Conservation (phyloP, 2,329 filamentous ascomycete species). For the Herpotrichia juniperi region DNA sequence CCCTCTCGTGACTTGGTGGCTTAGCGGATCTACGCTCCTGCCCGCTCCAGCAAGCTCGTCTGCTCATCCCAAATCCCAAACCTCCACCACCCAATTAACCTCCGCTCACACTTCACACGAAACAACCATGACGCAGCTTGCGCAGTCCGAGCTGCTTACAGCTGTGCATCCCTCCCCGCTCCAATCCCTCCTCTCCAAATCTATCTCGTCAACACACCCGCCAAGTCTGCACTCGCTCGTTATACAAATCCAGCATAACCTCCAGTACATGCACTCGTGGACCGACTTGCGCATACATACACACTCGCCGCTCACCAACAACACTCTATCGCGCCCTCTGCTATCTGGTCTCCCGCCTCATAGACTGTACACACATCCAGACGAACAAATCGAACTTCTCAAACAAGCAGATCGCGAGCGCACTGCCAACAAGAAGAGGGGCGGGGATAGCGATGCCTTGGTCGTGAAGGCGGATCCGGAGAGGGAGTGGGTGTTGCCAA, state of each 20-base stretch:
- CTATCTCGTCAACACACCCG: conserved; percentile 25
- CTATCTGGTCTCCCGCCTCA: conserved; percentile 76
- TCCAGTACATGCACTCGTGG: conserved; percentile 80
- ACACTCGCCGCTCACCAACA: conserved; percentile 47
- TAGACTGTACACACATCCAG: conserved; percentile 78
- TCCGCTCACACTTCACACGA: conserved; percentile 13
- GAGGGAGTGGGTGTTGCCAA: conserved; percentile 78
- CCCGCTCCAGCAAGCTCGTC: conserved; percentile 29
- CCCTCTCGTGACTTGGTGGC: conserved; percentile 9
- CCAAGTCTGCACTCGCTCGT: conserved; percentile 57
- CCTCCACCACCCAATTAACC: conserved; percentile 6
- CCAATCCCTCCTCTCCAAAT: conserved; percentile 33
- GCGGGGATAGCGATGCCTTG: conserved; percentile 45
- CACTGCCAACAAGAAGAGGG: conserved; percentile 45
- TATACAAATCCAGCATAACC: conserved; percentile 70
- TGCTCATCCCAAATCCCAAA: not conserved
- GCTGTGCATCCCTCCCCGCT: conserved; percentile 37
- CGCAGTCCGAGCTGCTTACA: conserved; percentile 27
- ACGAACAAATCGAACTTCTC: conserved; percentile 78
- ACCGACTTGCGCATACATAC: conserved; percentile 63
- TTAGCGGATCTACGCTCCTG: conserved; percentile 35
- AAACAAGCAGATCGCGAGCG: conserved; percentile 59
- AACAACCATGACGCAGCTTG: conserved; percentile 39
- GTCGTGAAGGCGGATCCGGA: conserved; percentile 50
- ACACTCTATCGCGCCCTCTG: conserved; percentile 63